These are phyloP conservation scores for Aspergillus pseudoglaucus DNA, from an alignment of 2,329 filamentous ascomycete genomes.

Conservation along the genomic window DNA sequence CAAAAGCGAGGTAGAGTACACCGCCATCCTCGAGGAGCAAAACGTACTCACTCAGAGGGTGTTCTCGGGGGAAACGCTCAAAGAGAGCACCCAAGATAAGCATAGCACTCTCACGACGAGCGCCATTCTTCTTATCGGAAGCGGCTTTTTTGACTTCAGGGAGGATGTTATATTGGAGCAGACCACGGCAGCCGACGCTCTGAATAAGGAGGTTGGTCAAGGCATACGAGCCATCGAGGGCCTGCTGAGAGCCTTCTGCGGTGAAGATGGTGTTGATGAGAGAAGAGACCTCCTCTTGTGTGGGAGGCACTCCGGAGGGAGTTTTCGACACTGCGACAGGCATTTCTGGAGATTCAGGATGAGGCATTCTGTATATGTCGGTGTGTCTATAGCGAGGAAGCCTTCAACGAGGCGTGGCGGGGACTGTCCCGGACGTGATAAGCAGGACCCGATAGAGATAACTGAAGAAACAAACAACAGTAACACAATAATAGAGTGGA, in stretches of 20 bases:
- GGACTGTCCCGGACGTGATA: not conserved
- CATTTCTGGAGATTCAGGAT: constrained; percentile 37
- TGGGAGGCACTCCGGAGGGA: constrained; percentile 47
- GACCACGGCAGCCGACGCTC: constrained; percentile 58
- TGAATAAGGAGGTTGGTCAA: constrained; percentile 59
- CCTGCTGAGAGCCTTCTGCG: constrained; percentile 61
- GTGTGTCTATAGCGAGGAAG: not conserved
- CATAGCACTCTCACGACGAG: constrained; percentile 83
- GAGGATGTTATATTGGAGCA: constrained; percentile 56
- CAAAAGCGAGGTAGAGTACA: constrained; percentile 66
- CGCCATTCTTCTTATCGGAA: constrained; percentile 85
- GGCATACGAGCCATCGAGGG: constrained; percentile 61
- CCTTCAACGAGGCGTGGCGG: not conserved
- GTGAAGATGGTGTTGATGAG: constrained; percentile 63
- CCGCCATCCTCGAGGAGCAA: constrained; percentile 76
- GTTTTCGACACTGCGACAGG: constrained; percentile 45
- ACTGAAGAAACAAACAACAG: not conserved
- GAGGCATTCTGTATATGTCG: constrained; percentile 39
- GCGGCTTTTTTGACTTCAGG: constrained; percentile 69
- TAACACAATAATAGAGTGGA: not conserved
- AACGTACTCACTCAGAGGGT: constrained; percentile 71
- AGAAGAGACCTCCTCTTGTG: constrained; percentile 59
- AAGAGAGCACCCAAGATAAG: constrained; percentile 91
- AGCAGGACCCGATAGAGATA: not conserved
- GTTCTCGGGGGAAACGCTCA: constrained; percentile 74